These are phyloP conservation scores for Didymella glomerata DNA, from an alignment of 2,329 filamentous ascomycete genomes.

Conservation along the genomic window DNA sequence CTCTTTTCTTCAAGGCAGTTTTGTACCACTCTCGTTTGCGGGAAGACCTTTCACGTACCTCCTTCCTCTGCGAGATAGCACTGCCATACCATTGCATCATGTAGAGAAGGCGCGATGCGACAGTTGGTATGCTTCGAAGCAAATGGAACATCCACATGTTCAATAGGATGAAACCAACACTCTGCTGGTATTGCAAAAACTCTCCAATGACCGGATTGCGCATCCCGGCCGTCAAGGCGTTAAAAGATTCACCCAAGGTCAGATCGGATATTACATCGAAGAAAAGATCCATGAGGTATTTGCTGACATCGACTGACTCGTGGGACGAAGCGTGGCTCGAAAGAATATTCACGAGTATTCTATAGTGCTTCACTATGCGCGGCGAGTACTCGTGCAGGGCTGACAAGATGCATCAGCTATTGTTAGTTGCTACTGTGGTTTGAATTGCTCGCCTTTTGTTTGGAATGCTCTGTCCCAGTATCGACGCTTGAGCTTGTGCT, in stretches of 20 bases:
- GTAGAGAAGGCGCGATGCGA: slow-evolving; percentile 2
- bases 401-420: neutral
- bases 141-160: slow-evolving; percentile 25
- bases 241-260: slow-evolving; percentile 25
- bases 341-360: neutral
- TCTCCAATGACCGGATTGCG: slow-evolving; percentile 17
- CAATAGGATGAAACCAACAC: slow-evolving; percentile 18
- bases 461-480: slow-evolving; percentile 43
- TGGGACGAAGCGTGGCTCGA: neutral
- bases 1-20: slow-evolving; percentile 18
- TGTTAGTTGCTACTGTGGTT: neutral
- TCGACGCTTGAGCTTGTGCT: slow-evolving; percentile 34
- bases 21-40: slow-evolving; percentile 19
- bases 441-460: slow-evolving; percentile 25
- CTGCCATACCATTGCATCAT: neutral
- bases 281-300: slow-evolving; percentile 23
- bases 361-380: slow-evolving; percentile 7
- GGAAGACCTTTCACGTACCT: slow-evolving; percentile 7
- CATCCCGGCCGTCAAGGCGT: slow-evolving; percentile 16
- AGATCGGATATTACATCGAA: slow-evolving; percentile 27
- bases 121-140: slow-evolving; percentile 8
- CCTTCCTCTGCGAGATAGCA: slow-evolving; percentile 4
- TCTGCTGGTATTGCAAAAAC: slow-evolving; percentile 18
- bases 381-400: slow-evolving; percentile 9
- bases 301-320: slow-evolving; percentile 17